Percentiles rank a stretch among this genome's conserved stretches.
Evolutionary conservation across 495 filamentous ascomycete species (phyloP).

Genomic region (Bathelium albidoporum): DNA sequence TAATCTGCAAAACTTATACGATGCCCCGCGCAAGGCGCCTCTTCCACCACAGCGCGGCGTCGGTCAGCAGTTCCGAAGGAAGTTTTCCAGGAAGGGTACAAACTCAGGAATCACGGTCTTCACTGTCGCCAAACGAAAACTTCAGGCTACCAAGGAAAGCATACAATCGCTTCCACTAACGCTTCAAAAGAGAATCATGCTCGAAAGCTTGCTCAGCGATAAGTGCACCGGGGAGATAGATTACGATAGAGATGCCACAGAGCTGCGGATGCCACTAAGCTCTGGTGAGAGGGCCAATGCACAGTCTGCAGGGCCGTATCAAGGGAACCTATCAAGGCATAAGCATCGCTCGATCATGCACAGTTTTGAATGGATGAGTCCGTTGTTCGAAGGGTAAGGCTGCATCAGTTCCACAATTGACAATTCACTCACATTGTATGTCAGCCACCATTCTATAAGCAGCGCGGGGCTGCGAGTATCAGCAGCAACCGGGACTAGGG

Average conservation of each 20-base stretch:
- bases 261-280: not conserved
- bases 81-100: not conserved
- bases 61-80: not conserved
- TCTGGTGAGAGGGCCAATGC: not conserved
- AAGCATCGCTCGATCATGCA: not conserved
- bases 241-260: not conserved
- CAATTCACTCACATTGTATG: not conserved
- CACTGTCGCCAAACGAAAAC: not conserved
- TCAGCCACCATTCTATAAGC: not conserved
- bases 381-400: not conserved
- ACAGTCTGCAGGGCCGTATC: not conserved
- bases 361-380: constrained; percentile 2
- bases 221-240: not conserved
- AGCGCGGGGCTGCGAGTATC: not conserved
- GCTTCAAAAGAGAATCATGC: not conserved
- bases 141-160: not conserved
- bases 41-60: not conserved
- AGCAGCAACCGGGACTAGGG: not conserved
- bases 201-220: not conserved
- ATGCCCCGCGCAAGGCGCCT: not conserved
- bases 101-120: not conserved
- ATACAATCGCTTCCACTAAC: not conserved
- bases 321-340: not conserved
- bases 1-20: not conserved
- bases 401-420: not conserved